These are phyloP conservation scores for Uronychia binucleata DNA, from an alignment of 73 alveolate genomes.

Conservation along the genomic window DNA sequence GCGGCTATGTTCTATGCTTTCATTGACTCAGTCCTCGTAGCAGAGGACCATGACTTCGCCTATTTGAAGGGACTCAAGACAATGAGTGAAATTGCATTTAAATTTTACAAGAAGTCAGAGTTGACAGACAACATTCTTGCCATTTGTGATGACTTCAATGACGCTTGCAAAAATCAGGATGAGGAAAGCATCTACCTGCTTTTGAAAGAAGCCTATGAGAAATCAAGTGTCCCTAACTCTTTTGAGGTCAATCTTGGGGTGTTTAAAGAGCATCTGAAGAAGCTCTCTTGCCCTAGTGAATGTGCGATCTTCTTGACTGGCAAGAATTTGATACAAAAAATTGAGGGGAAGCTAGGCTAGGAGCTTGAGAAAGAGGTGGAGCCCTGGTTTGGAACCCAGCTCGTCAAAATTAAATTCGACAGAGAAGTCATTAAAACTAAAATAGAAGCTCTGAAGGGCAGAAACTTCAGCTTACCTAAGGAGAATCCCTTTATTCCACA, in stretches of 20 bases:
- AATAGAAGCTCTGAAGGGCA: neutral
- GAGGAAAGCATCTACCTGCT: slow-evolving; percentile 3
- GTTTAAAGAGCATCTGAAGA: neutral
- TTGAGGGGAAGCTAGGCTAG: neutral
- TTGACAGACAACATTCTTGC: slow-evolving; percentile 19
- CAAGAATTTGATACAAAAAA: slow-evolving; percentile 8
- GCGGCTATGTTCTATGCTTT: slow-evolving; percentile 19
- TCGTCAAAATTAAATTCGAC: neutral
- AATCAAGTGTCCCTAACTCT: neutral
- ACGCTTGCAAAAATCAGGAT: neutral
- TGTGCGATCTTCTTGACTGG: slow-evolving; percentile 21
- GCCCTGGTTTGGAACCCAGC: slow-evolving; percentile 26
- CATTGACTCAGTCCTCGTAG: neutral
- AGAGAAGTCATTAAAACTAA: neutral
- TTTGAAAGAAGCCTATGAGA: slow-evolving; percentile 9
- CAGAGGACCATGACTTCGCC: slow-evolving; percentile 17
- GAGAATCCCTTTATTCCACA: slow-evolving; percentile 37
- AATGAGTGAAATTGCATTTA: slow-evolving; percentile 18
- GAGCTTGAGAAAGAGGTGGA: neutral
- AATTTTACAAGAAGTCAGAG: slow-evolving; percentile 40
- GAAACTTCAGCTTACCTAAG: slow-evolving; percentile 5
- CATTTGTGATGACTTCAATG: slow-evolving; percentile 19
- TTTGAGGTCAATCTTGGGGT: neutral
- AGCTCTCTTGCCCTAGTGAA: neutral
- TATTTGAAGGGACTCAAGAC: slow-evolving; percentile 11